phyloP scores from a whole-genome alignment of 2,329 filamentous ascomycete species.

The Xylariaceae sp. region DNA sequence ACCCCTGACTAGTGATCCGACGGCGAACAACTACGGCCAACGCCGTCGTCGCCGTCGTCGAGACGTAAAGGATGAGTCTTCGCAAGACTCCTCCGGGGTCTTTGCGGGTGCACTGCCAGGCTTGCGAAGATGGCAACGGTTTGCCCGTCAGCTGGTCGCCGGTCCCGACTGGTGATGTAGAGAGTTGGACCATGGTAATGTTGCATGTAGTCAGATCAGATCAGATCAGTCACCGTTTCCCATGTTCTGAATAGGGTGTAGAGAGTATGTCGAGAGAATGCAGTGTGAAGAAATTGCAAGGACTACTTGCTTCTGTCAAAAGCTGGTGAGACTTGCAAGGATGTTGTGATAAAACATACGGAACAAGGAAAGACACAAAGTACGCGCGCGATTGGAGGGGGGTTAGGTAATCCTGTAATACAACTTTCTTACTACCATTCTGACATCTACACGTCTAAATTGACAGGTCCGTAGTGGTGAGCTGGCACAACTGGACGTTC shows the following conservation, averaged over 20 bases:
- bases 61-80: constrained; percentile 5
- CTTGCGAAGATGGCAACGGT: constrained; percentile 15
- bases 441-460: background rate
- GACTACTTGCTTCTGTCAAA: background rate
- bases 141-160: constrained; percentile 18
- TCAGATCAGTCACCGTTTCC: too few species aligned
- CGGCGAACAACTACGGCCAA: constrained; percentile 1
- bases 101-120: background rate
- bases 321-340: background rate
- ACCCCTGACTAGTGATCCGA: background rate
- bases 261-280: too few species aligned
- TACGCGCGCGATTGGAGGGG: background rate
- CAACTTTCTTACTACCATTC: background rate
- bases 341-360: background rate
- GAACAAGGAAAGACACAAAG: background rate
- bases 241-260: background rate
- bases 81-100: background rate
- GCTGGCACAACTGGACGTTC: too few species aligned
- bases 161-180: constrained; percentile 7
- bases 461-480: background rate
- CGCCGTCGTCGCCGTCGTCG: constrained; percentile 5
- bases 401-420: constrained; percentile 17
- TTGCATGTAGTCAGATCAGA: background rate
- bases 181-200: background rate
- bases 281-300: background rate